Evolutionary conservation across 176 grass and related monocot genomes (phyloP).

Genomic region (Lolium perenne): DNA sequence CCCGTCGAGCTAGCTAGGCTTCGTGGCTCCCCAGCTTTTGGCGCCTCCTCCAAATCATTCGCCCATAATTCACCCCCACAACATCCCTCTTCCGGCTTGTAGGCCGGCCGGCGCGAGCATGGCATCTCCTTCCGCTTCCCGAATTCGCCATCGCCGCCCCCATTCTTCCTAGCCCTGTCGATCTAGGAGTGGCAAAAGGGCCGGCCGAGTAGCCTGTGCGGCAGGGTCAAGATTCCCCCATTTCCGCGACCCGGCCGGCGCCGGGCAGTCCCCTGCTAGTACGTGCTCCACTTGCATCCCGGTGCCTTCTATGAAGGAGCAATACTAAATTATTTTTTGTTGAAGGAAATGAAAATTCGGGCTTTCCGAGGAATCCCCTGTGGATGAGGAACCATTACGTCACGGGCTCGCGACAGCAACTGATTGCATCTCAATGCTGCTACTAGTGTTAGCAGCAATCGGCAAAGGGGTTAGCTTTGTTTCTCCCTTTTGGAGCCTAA

Average conservation of each 20-base stretch:
- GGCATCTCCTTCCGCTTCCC: neutral
- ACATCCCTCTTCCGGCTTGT: neutral
- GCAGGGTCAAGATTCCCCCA: slow-evolving; percentile 32
- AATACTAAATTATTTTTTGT: too few relatives aligned
- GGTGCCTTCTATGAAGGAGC: too few relatives aligned
- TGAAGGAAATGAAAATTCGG: too few relatives aligned
- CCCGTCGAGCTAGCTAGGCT: neutral
- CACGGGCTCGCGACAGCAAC: too few relatives aligned
- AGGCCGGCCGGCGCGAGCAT: slow-evolving; percentile 4
- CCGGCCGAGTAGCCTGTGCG: neutral
- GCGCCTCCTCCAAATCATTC: slow-evolving; percentile 36
- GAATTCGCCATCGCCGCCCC: neutral
- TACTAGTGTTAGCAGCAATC: neutral
- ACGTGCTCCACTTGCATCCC: neutral
- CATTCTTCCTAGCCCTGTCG: neutral
- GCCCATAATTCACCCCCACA: slow-evolving; percentile 13
- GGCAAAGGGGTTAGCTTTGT: neutral
- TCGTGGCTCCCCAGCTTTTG: neutral
- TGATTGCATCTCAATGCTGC: too few relatives aligned
- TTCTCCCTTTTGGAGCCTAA: neutral
- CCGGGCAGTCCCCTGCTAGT: neutral
- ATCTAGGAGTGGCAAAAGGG: neutral
- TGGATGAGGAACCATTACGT: too few relatives aligned
- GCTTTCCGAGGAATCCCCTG: too few relatives aligned
- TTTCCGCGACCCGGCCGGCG: neutral